Conservation (phyloP, 768 basidiomycete genomes). For the Pleurotus salmoneostramineus region DNA sequence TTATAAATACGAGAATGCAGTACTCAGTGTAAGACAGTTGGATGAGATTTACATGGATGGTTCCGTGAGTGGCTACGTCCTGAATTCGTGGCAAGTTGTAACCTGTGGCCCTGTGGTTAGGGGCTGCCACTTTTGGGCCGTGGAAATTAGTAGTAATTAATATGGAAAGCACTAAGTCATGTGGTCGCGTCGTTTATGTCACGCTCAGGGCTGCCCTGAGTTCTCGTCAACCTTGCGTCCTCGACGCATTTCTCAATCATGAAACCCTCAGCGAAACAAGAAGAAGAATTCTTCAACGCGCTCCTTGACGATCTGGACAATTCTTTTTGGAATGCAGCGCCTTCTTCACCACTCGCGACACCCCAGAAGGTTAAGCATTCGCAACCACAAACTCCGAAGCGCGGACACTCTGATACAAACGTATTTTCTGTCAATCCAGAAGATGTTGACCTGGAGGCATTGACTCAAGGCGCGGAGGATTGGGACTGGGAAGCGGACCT, state of each 20-base stretch:
- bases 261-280: slow-evolving; percentile 16
- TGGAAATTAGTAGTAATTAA: too few relatives aligned
- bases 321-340: slow-evolving; percentile 39
- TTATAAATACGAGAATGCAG: too few relatives aligned
- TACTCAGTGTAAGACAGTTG: too few relatives aligned
- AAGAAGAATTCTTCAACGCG: slow-evolving; percentile 49
- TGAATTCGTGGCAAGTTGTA: too few relatives aligned
- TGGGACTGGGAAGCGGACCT: slow-evolving; percentile 64
- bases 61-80: too few relatives aligned
- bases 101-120: too few relatives aligned
- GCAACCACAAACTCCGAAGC: slow-evolving; percentile 2
- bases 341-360: slow-evolving; percentile 28
- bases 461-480: slow-evolving; percentile 63
- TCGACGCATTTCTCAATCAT: neutral
- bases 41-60: too few relatives aligned
- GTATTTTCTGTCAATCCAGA: slow-evolving; percentile 20
- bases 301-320: slow-evolving; percentile 54
- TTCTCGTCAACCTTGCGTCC: neutral
- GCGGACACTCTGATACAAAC: slow-evolving; percentile 12
- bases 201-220: neutral
- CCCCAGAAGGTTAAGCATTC: slow-evolving; percentile 18
- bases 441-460: slow-evolving; percentile 39
- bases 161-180: too few relatives aligned
- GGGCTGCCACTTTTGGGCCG: too few relatives aligned
- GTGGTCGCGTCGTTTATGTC: too few relatives aligned